phyloP scores from a whole-genome alignment of 176 grass and related monocot species.

The Carex cristatella region DNA sequence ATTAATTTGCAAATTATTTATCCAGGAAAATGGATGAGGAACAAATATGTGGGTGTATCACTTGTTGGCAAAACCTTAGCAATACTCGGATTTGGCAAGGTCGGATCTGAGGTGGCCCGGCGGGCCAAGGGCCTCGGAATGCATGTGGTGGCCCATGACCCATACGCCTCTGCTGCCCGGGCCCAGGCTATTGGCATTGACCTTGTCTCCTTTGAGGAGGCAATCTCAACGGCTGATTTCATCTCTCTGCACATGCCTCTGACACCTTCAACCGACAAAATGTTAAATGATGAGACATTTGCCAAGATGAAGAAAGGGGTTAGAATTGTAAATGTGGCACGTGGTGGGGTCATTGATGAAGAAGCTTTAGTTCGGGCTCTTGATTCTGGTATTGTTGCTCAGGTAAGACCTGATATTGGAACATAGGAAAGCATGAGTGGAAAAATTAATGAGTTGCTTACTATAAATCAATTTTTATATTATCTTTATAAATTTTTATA shows the following conservation, averaged over 20 bases:
- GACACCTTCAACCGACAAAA: conserved; percentile 71
- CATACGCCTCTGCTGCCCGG: conserved; percentile 80
- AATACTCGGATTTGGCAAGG: conserved; percentile 85
- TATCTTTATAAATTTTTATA: not conserved
- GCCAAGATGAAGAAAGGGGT: conserved; percentile 86
- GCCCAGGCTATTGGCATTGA: conserved; percentile 68
- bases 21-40: conserved; percentile 67
- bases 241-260: conserved; percentile 86
- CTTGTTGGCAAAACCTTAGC: conserved; percentile 70
- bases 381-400: conserved; percentile 75
- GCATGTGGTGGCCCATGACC: conserved; percentile 76
- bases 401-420: conserved; percentile 33
- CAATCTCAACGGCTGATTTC: conserved; percentile 59
- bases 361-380: conserved; percentile 76
- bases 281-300: conserved; percentile 76
- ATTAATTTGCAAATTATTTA: not conserved
- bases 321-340: conserved; percentile 78
- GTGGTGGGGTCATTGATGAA: conserved; percentile 89
- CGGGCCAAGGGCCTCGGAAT: conserved; percentile 81
- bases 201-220: conserved; percentile 69
- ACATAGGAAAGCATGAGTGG: not conserved
- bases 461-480: not conserved
- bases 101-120: conserved; percentile 71
- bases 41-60: conserved; percentile 81
- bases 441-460: not conserved